Evolutionary conservation across 2,329 filamentous ascomycete species (phyloP).

Genomic region (Exophiala sideris): DNA sequence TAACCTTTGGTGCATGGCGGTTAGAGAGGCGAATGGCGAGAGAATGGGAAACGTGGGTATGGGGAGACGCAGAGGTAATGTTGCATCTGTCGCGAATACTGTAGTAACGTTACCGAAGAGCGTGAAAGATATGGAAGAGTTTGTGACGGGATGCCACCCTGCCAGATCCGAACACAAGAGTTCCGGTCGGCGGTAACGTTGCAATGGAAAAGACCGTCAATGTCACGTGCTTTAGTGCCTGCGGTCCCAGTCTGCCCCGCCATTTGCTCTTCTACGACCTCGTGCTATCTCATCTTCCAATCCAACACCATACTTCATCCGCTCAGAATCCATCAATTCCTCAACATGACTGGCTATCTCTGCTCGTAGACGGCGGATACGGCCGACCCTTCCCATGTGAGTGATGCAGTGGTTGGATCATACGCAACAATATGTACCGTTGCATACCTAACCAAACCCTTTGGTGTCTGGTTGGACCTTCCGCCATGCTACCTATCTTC

Average conservation of each 20-base stretch:
- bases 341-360: not conserved
- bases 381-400: not conserved
- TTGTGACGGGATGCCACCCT: slow-evolving; percentile 5
- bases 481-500: not conserved
- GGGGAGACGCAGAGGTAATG: slow-evolving; percentile 17
- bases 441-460: slow-evolving; percentile 4
- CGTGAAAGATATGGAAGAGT: slow-evolving; percentile 14
- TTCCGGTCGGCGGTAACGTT: not conserved
- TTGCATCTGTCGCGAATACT: slow-evolving; percentile 19
- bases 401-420: slow-evolving; percentile 18
- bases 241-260: not conserved
- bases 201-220: not conserved
- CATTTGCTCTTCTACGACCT: slow-evolving; percentile 5
- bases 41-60: slow-evolving; percentile 15
- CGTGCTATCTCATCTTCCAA: slow-evolving; percentile 2
- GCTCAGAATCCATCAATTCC: not conserved
- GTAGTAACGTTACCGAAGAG: slow-evolving; percentile 5
- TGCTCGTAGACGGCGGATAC: not conserved
- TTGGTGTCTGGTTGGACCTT: not conserved
- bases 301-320: not conserved
- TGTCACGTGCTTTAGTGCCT: not conserved
- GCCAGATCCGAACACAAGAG: not conserved
- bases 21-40: slow-evolving; percentile 11
- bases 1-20: slow-evolving; percentile 6
- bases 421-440: slow-evolving; percentile 19